Percentiles rank a stretch among this genome's conserved stretches.
Conservation (phyloP, 75 land plant genomes). For the Selaginella tamariscina region DNA sequence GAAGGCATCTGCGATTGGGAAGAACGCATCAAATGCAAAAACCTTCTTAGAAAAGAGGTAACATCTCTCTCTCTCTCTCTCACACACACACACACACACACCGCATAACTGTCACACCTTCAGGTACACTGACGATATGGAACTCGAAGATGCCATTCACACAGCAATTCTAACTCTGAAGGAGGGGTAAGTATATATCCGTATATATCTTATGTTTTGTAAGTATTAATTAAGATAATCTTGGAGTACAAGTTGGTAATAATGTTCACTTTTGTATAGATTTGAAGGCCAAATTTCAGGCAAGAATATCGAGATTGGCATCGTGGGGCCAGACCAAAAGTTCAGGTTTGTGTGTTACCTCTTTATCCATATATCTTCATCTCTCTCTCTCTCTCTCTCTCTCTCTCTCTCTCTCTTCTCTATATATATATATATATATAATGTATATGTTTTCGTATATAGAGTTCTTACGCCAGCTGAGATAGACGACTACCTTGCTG, state of each 20-base stretch:
- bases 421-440: no score
- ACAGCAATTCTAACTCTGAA: slow-evolving; percentile 98
- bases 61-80: not conserved
- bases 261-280: slow-evolving; percentile 28
- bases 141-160: slow-evolving; percentile 99
- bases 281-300: slow-evolving; percentile 99
- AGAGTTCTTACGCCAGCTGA: slow-evolving; percentile 92
- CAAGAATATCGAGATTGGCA: slow-evolving; percentile 95
- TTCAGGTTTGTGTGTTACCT: slow-evolving; percentile 41
- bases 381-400: no score
- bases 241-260: no score
- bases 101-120: not conserved
- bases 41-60: slow-evolving; percentile 98
- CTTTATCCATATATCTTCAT: not conserved
- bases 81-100: not conserved
- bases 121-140: slow-evolving; percentile 97
- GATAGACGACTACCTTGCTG: slow-evolving; percentile 87
- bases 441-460: no score
- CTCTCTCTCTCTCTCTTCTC: no score
- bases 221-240: no score
- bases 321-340: slow-evolving; percentile 55
- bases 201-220: not conserved
- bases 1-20: slow-evolving; percentile 99
- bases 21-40: slow-evolving; percentile 98
- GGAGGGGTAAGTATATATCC: slow-evolving; percentile 58